phyloP scores from a whole-genome alignment of 306 rosid genomes.

The Malus sylvestris region DNA sequence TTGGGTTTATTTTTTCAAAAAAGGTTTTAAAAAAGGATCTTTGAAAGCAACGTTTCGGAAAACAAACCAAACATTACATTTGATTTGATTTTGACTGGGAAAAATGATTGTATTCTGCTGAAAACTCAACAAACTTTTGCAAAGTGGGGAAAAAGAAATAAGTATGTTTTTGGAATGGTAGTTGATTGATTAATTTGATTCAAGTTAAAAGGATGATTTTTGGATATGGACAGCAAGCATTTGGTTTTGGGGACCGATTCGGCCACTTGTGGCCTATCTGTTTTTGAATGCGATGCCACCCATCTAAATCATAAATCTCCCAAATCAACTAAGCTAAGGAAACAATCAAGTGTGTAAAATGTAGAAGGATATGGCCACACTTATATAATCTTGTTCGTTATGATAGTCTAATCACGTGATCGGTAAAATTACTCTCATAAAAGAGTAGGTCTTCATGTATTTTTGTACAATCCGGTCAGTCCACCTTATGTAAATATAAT shows the following conservation, averaged over 20 bases:
- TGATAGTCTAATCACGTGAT: background rate
- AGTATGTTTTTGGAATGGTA: background rate
- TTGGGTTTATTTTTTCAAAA: conserved; percentile 11
- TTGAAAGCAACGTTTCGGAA: conserved; percentile 44
- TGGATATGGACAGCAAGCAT: conserved; percentile 13
- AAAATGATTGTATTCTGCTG: conserved; percentile 14
- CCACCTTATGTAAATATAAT: background rate
- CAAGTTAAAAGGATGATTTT: background rate
- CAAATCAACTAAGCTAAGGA: conserved; percentile 1
- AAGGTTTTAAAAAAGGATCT: conserved; percentile 17
- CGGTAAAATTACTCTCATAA: too few relatives aligned
- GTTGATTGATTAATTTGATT: background rate
- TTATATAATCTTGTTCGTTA: background rate
- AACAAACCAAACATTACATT: conserved; percentile 19
- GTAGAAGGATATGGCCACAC: background rate
- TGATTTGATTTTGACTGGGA: conserved; percentile 15
- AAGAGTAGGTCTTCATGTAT: background rate
- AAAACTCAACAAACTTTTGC: conserved; percentile 11
- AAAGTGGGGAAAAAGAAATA: background rate
- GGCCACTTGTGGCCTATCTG: conserved; percentile 35
- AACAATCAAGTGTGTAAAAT: background rate
- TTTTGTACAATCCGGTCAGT: too few relatives aligned
- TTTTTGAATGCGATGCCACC: conserved; percentile 41
- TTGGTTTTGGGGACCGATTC: background rate
- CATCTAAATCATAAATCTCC: conserved; percentile 28